phyloP scores from a whole-genome alignment of 495 filamentous ascomycete genomes.

The Saxophila tyrrhenica region DNA sequence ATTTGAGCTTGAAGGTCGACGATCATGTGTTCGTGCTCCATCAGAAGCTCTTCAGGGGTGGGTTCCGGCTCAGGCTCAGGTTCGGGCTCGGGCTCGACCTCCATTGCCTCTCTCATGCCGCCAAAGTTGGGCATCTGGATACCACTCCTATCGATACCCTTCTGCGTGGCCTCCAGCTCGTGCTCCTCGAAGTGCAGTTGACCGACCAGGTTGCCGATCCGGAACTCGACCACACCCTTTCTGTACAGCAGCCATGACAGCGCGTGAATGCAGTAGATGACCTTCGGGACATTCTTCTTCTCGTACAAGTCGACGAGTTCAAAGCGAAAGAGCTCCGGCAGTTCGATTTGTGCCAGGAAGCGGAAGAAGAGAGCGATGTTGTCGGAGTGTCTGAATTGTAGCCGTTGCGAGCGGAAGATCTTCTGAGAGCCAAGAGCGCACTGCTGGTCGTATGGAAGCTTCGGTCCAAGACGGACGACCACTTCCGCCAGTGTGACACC shows the following conservation, averaged over 20 bases:
- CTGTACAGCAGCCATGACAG: slow-evolving; percentile 90
- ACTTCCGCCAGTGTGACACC: slow-evolving; percentile 93
- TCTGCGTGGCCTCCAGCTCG: slow-evolving; percentile 92
- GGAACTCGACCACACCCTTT: slow-evolving; percentile 86
- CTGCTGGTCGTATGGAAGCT: slow-evolving; percentile 40
- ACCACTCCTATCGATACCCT: slow-evolving; percentile 88
- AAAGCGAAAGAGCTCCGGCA: slow-evolving; percentile 97
- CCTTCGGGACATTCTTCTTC: slow-evolving; percentile 98
- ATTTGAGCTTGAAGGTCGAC: slow-evolving; percentile 77
- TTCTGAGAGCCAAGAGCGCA: slow-evolving; percentile 29
- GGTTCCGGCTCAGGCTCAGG: slow-evolving; percentile 73
- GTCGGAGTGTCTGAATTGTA: slow-evolving; percentile 94
- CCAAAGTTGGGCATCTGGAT: slow-evolving; percentile 95
- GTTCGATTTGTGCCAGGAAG: slow-evolving; percentile 82
- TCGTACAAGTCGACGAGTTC: slow-evolving; percentile 97
- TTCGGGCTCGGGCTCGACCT: slow-evolving; percentile 60
- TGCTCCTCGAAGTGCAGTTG: slow-evolving; percentile 96
- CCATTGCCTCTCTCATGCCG: slow-evolving; percentile 92
- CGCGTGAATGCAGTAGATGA: slow-evolving; percentile 97
- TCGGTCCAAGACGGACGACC: slow-evolving; percentile 79
- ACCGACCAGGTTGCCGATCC: slow-evolving; percentile 96
- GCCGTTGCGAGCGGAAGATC: slow-evolving; percentile 71
- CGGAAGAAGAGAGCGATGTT: slow-evolving; percentile 92
- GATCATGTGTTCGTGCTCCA: slow-evolving; percentile 59
- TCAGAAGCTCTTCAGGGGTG: slow-evolving; percentile 70